phyloP scores from a whole-genome alignment of 75 land plant species.

The Sequoia sempervirens region DNA sequence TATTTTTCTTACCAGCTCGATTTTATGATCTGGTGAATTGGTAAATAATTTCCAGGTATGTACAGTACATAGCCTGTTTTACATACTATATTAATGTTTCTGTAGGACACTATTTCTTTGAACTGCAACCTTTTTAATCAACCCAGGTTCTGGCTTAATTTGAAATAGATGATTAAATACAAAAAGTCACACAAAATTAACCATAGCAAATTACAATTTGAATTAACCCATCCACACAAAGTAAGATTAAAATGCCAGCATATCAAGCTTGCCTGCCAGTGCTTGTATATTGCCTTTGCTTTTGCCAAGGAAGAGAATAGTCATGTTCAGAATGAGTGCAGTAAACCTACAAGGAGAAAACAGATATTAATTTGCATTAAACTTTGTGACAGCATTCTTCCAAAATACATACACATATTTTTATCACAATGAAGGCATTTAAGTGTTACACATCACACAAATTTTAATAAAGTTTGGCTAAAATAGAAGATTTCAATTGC shows the following conservation, averaged over 20 bases:
- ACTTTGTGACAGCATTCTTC: neutral
- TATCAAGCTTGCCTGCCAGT: constrained; percentile 77
- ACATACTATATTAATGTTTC: neutral
- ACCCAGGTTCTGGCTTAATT: neutral
- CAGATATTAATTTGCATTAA: constrained; percentile 5
- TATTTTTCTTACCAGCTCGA: neutral
- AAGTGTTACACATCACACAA: neutral
- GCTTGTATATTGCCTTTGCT: constrained; percentile 79
- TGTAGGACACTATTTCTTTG: neutral
- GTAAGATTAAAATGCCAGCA: neutral
- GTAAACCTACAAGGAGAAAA: constrained; percentile 60
- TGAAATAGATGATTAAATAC: neutral
- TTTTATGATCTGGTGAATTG: neutral
- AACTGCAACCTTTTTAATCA: neutral
- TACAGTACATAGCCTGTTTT: neutral
- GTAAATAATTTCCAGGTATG: neutral
- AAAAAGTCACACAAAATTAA: neutral
- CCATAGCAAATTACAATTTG: neutral
- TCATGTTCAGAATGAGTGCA: constrained; percentile 91
- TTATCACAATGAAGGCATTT: neutral
- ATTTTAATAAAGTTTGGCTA: neutral
- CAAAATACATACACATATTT: neutral
- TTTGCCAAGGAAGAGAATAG: constrained; percentile 99
- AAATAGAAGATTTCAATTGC: neutral
- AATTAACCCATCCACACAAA: neutral